These are phyloP conservation scores for Rhodocollybia butyracea DNA, from an alignment of 768 basidiomycete species.

Conservation along the genomic window DNA sequence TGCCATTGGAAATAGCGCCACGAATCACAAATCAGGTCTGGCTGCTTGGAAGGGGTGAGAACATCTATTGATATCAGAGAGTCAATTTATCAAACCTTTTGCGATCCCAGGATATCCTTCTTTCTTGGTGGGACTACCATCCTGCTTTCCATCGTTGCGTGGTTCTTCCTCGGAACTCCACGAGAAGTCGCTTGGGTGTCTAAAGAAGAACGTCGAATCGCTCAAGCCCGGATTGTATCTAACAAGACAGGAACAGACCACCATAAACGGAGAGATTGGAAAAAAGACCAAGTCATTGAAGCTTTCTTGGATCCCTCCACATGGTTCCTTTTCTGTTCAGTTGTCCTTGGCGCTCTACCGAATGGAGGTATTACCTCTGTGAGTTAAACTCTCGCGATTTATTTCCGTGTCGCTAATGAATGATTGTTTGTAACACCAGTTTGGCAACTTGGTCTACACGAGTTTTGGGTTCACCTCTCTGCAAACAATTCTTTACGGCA, in stretches of 20 bases:
- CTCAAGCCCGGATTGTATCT: constrained; percentile 6
- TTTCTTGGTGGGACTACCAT: constrained; percentile 10
- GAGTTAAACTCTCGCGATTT: too few species aligned
- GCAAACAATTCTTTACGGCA: constrained; percentile 7
- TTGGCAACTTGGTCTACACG: constrained; percentile 10
- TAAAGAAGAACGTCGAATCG: constrained; percentile 8
- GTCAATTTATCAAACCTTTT: neutral
- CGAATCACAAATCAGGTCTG: constrained; percentile 3
- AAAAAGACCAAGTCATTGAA: constrained; percentile 7
- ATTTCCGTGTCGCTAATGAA: neutral
- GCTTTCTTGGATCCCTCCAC: constrained; percentile 9
- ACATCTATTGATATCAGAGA: neutral
- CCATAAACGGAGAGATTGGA: constrained; percentile 8
- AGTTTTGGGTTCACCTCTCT: constrained; percentile 10
- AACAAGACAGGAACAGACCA: constrained; percentile 10
- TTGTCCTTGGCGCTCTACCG: constrained; percentile 6
- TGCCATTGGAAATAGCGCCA: constrained; percentile 5
- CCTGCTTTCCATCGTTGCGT: constrained; percentile 6
- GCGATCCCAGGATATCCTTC: constrained; percentile 8
- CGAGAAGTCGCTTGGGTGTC: constrained; percentile 9
- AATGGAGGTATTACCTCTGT: constrained; percentile 12
- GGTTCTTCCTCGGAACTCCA: constrained; percentile 11
- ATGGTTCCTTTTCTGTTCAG: constrained; percentile 8
- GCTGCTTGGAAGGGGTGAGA: constrained; percentile 12
- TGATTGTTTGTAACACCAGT: too few species aligned